These are phyloP conservation scores for Suhomyces chickasaworum DNA, from an alignment of 1,139 yeast species.

Conservation along the genomic window DNA sequence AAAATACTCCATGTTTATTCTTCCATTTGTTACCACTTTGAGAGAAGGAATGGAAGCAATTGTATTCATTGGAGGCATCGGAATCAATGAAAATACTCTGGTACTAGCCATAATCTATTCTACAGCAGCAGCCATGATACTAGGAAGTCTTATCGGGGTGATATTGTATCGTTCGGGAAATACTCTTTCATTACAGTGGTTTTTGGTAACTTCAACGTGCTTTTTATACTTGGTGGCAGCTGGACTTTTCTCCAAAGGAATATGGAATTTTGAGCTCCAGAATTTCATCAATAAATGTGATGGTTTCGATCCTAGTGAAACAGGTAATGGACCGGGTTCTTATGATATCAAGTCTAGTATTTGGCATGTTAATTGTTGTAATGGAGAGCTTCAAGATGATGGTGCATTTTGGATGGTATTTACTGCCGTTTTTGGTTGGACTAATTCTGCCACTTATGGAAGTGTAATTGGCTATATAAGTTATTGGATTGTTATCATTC, in stretches of 20 bases:
- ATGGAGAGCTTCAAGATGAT: conserved; percentile 43
- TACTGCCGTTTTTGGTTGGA: conserved; percentile 82
- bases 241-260: conserved; percentile 48
- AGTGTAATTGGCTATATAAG: conserved; percentile 75
- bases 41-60: conserved; percentile 54
- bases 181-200: conserved; percentile 43
- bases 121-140: conserved; percentile 29
- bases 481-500: conserved; percentile 73
- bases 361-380: conserved; percentile 54
- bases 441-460: conserved; percentile 91
- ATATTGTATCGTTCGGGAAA: conserved; percentile 46
- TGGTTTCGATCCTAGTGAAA: conserved; percentile 49
- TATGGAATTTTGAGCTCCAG: conserved; percentile 50
- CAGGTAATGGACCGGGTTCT: conserved; percentile 52
- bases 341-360: conserved; percentile 43
- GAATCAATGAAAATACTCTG: conserved; percentile 45
- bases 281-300: conserved; percentile 42
- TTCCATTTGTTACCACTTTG: conserved; percentile 48
- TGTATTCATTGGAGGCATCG: conserved; percentile 51
- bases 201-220: conserved; percentile 42
- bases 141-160: conserved; percentile 40
- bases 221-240: conserved; percentile 49
- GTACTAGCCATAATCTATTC: conserved; percentile 37
- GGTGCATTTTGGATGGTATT: conserved; percentile 47
- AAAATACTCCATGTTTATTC: conserved; percentile 42